These are phyloP conservation scores for Coemansia sp. DNA, from an alignment of 192 early-diverging fungal species.

Conservation along the genomic window DNA sequence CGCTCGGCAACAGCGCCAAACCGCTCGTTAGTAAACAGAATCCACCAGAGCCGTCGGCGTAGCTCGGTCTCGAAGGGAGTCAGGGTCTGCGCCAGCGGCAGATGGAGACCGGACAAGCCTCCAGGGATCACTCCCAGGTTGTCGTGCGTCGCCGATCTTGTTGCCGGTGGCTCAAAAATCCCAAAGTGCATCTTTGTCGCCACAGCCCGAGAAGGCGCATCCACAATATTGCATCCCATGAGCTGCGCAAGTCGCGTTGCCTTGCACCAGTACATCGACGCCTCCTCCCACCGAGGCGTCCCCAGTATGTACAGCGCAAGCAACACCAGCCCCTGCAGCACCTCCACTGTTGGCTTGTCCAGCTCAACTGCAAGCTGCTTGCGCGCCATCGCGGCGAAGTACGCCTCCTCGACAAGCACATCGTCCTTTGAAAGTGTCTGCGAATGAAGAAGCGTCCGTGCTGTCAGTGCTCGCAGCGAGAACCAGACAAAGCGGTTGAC, in stretches of 20 bases:
- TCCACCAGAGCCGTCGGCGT: conserved; percentile 53
- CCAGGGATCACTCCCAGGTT: conserved; percentile 41
- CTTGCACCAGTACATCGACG: conserved; percentile 57
- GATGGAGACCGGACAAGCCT: conserved; percentile 39
- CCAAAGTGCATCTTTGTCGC: conserved; percentile 52
- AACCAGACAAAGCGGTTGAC: conserved; percentile 54
- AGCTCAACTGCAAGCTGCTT: conserved; percentile 27
- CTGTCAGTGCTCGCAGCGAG: conserved; percentile 41
- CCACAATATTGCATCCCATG: conserved; percentile 45
- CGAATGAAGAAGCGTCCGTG: conserved; percentile 33
- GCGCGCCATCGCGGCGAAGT: conserved; percentile 39
- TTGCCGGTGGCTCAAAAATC: conserved; percentile 41
- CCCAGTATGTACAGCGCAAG: conserved; percentile 44
- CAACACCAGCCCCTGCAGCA: conserved; percentile 45
- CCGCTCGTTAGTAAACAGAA: conserved; percentile 50
- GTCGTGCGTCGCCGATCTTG: conserved; percentile 9
- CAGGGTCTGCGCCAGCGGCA: conserved; percentile 36
- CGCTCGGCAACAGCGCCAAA: conserved; percentile 52
- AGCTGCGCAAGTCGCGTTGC: conserved; percentile 48
- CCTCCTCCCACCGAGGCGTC: conserved; percentile 48
- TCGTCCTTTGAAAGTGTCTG: conserved; percentile 26
- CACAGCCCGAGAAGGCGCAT: conserved; percentile 43
- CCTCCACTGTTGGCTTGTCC: conserved; percentile 30
- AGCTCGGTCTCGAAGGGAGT: conserved; percentile 49
- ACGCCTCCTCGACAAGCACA: conserved; percentile 39